Conservation (phyloP, 176 grass and related monocot genomes). For the Oryza punctata region DNA sequence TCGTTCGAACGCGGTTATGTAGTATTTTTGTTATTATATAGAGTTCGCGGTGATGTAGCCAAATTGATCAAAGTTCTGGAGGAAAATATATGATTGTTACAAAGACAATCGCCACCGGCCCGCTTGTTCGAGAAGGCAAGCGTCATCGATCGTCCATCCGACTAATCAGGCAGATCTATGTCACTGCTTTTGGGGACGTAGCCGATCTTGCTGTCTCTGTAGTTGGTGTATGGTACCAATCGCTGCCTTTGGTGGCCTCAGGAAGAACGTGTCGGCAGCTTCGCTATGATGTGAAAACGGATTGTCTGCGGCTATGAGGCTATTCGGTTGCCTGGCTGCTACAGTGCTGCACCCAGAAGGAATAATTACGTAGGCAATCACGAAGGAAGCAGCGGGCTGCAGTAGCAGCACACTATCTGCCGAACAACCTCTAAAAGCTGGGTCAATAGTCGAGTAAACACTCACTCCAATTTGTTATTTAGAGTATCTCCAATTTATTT, state of each 20-base stretch:
- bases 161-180: not conserved
- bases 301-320: not conserved
- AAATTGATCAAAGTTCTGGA: not conserved
- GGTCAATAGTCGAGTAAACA: too few relatives aligned
- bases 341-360: too few relatives aligned
- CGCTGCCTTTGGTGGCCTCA: not conserved
- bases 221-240: not conserved
- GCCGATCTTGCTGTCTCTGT: not conserved
- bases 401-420: too few relatives aligned
- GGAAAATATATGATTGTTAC: not conserved
- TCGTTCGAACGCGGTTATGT: too few relatives aligned
- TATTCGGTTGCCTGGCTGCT: too few relatives aligned
- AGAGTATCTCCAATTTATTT: too few relatives aligned
- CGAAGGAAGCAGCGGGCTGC: too few relatives aligned
- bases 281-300: not conserved
- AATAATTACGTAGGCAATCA: too few relatives aligned
- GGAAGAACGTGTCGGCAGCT: not conserved
- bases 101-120: not conserved
- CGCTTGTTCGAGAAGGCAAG: not conserved
- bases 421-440: too few relatives aligned
- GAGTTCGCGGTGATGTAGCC: not conserved
- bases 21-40: too few relatives aligned
- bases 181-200: not conserved
- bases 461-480: too few relatives aligned
- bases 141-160: not conserved